Evolutionary conservation across 1,284 basidiomycete species (phyloP), one percentile per base, ranked within the genome.

Genomic region (Takashimella tepidaria): DNA sequence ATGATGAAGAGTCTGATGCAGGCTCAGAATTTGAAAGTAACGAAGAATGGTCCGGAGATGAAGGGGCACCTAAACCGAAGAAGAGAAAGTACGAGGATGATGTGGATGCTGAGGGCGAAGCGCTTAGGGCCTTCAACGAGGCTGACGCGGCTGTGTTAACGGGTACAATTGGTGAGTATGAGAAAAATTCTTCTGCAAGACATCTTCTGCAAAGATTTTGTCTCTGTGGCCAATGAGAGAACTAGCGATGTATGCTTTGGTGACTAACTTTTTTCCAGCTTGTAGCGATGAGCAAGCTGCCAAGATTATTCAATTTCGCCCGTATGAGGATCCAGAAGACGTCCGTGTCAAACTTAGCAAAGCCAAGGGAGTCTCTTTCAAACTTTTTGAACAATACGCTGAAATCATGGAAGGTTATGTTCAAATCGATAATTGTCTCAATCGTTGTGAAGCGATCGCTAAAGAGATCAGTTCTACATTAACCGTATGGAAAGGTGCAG

Each of bases 361-460:
- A 73, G 91, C 90, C 76, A 92, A 92, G 66, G 93, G 93, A 19
- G 87, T 98, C 61, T 92, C 90, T 55, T 82, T 87, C 54, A 85
- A 87, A 55, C 81, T 98, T 69, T 92, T 98, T 69, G 88, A 93
- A 64, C 89, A 95, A 60, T 93, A 89, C 70, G 83, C 84, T 50
- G 83, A 86, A 49, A 88, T 98, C 62, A 88, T 97, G 75, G 81
- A 86, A 59, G 92, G 92, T 2, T 98, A 97, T 69, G 84, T 86
- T 19, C 84, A 87, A 53, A 93, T 98, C 51, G 96, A 99, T 73
- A 81, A 81, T 58, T 87, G 98, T 59, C 82, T 99, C 13, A 84
- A 85, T 68, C 83, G 87, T 55, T 98, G 95, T 73, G 93, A 97
- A 72, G 77, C 79, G 46, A 91, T 93, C 63, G 95, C 93, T 12